Evolutionary conservation across 1,139 yeast species (phyloP).

Genomic region (Kodamaea sp.): DNA sequence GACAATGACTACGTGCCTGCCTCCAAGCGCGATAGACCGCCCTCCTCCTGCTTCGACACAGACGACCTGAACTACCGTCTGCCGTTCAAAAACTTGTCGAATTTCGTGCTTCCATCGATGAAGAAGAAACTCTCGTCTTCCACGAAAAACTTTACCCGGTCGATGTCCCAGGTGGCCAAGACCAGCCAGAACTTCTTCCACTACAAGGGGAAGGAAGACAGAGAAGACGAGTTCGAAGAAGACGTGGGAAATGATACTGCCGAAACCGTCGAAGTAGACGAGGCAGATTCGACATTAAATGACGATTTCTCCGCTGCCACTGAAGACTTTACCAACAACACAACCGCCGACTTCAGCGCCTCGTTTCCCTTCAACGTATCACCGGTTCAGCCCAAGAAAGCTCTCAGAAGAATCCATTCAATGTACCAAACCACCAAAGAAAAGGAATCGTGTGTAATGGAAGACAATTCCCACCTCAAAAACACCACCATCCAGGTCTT

Average conservation of each 20-base stretch:
- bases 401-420: constrained; percentile 62
- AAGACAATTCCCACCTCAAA: constrained; percentile 41
- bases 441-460: constrained; percentile 29
- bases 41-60: constrained; percentile 32
- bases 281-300: constrained; percentile 8
- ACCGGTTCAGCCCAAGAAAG: constrained; percentile 9
- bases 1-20: not conserved
- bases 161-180: constrained; percentile 23
- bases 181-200: constrained; percentile 11
- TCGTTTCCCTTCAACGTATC: not conserved
- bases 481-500: constrained; percentile 48
- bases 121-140: constrained; percentile 23
- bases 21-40: constrained; percentile 27
- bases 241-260: constrained; percentile 2
- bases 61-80: constrained; percentile 3
- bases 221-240: not conserved
- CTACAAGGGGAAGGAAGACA: not conserved
- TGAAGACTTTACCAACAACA: constrained; percentile 4
- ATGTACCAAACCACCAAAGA: constrained; percentile 56
- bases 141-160: constrained; percentile 20
- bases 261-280: not conserved
- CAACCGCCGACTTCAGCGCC: not conserved
- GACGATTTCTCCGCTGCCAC: constrained; percentile 11
- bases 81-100: constrained; percentile 31
- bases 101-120: constrained; percentile 24